Evolutionary conservation across 148 eudicot genomes (phyloP).

Genomic region (Heliamphora exappendiculata): DNA sequence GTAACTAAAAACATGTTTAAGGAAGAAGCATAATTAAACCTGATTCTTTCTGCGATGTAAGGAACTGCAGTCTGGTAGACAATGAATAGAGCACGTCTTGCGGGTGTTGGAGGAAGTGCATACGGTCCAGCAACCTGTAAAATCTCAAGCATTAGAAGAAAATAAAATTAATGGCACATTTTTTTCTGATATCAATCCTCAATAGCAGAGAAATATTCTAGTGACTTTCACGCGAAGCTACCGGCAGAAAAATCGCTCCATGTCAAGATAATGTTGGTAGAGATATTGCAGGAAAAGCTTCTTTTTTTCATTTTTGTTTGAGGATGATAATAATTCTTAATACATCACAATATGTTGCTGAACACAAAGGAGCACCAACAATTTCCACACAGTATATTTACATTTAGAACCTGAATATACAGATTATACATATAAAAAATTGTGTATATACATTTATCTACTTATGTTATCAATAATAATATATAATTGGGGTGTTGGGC

Average conservation of each 20-base stretch:
- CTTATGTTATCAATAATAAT: background rate
- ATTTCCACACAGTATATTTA: background rate
- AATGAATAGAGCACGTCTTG: conserved; percentile 85
- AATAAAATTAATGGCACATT: background rate
- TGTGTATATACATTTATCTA: too few relatives aligned
- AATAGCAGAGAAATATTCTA: background rate
- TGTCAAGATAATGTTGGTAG: background rate
- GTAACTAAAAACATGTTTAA: background rate
- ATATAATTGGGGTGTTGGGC: too few relatives aligned
- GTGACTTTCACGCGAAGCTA: background rate
- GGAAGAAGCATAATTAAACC: conserved; percentile 29
- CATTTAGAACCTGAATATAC: background rate
- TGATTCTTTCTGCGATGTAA: conserved; percentile 86
- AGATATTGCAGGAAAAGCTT: background rate
- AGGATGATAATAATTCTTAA: background rate
- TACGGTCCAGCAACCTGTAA: conserved; percentile 85
- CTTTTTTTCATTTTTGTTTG: background rate
- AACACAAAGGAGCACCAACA: background rate
- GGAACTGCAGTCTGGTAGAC: conserved; percentile 92
- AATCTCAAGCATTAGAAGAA: conserved; percentile 10
- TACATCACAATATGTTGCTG: background rate
- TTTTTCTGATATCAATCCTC: background rate
- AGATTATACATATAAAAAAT: background rate
- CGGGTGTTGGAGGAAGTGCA: conserved; percentile 95
- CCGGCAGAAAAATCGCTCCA: background rate